Percentiles rank a stretch among this genome's conserved stretches.
phyloP scores from a whole-genome alignment of 176 grass and related monocot species.

The Bothriochloa decipiens region DNA sequence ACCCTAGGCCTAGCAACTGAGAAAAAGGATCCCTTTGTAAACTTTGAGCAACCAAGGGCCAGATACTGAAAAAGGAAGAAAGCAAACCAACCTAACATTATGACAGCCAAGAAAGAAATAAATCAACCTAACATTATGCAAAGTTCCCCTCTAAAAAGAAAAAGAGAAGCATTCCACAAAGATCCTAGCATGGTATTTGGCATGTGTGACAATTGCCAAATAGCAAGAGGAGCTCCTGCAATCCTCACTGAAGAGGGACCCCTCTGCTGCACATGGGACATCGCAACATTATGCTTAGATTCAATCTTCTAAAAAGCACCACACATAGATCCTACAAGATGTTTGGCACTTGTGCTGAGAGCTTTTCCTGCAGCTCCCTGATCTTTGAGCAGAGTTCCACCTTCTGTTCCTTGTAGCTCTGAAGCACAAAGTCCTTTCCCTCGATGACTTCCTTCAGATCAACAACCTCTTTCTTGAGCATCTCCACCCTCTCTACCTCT shows the following conservation, averaged over 20 bases:
- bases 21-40: conserved; percentile 4
- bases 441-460: conserved; percentile 82
- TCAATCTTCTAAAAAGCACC: conserved; percentile 2
- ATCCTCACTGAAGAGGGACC: conserved; percentile 43
- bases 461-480: conserved; percentile 71
- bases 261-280: conserved; percentile 52
- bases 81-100: conserved; percentile 48
- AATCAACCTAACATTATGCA: conserved; percentile 49
- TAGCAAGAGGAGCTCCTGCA: conserved; percentile 49
- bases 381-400: conserved; percentile 77
- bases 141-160: conserved; percentile 30
- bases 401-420: conserved; percentile 96
- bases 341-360: conserved; percentile 71
- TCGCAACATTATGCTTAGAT: conserved; percentile 33
- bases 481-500: conserved; percentile 61
- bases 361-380: conserved; percentile 83
- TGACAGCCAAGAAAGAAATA: conserved; percentile 20
- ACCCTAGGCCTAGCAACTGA: conserved; percentile 40
- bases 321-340: conserved; percentile 62
- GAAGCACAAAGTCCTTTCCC: conserved; percentile 94
- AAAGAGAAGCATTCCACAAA: conserved; percentile 37
- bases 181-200: conserved; percentile 53
- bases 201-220: conserved; percentile 28
- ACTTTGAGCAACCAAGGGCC: conserved; percentile 14
- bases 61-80: conserved; percentile 32